phyloP scores from a whole-genome alignment of 805 yeast species.

The Wickerhamomyces silvicola region DNA sequence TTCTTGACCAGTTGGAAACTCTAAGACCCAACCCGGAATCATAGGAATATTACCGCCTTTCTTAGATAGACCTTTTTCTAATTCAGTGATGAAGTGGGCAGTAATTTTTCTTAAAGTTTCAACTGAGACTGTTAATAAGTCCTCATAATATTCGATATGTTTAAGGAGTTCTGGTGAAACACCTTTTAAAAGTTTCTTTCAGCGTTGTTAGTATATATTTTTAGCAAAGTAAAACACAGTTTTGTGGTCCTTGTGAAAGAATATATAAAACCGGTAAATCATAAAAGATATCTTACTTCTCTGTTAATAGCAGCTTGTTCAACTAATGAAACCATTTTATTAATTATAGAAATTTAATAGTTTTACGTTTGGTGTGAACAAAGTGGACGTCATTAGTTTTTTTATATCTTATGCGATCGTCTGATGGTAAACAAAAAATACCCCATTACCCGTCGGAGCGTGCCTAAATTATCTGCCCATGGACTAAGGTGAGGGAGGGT shows the following conservation, averaged over 20 bases:
- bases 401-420: too few relatives aligned
- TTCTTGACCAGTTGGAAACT: constrained; percentile 88
- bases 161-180: constrained; percentile 58
- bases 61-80: constrained; percentile 71
- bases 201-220: constrained; percentile 1
- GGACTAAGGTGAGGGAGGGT: too few relatives aligned
- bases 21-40: constrained; percentile 97
- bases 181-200: constrained; percentile 28
- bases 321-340: constrained; percentile 5
- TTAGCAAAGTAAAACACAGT: neutral
- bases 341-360: too few relatives aligned
- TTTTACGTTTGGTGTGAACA: neutral
- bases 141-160: constrained; percentile 53
- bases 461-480: too few relatives aligned
- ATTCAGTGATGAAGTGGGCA: constrained; percentile 69
- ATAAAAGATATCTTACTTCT: constrained; percentile 18
- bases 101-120: constrained; percentile 60
- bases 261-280: constrained; percentile 1
- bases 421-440: too few relatives aligned
- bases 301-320: constrained; percentile 10
- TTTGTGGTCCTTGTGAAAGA: too few relatives aligned
- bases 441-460: too few relatives aligned
- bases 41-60: constrained; percentile 87
- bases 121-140: constrained; percentile 53
- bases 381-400: too few relatives aligned